These are phyloP conservation scores for Rhizophagus prolifer DNA, from an alignment of 192 early-diverging fungal species.

Conservation along the genomic window DNA sequence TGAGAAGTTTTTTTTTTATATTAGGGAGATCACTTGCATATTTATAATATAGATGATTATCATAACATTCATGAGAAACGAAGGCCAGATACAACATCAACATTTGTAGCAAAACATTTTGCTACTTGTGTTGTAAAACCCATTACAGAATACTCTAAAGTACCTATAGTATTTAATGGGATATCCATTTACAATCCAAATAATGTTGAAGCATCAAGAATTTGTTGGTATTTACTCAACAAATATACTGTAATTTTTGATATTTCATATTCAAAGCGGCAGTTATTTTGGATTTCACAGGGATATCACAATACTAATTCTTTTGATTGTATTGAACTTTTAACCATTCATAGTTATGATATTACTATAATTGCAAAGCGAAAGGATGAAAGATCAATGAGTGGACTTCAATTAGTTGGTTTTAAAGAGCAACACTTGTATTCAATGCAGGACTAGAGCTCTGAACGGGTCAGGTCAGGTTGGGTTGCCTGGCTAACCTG, in stretches of 20 bases:
- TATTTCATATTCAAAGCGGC: not conserved
- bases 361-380: not conserved
- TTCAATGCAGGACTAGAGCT: not conserved
- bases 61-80: not conserved
- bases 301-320: not conserved
- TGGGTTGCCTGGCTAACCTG: too few species aligned
- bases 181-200: conserved; percentile 2
- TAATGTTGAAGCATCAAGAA: too few species aligned
- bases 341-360: conserved; percentile 3
- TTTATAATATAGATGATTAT: not conserved
- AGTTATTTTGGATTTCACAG: not conserved
- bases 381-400: not conserved
- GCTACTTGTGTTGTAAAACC: too few species aligned
- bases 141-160: not conserved
- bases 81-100: not conserved
- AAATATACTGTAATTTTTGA: conserved; percentile 2
- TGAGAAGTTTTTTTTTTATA: not conserved
- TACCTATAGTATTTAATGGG: not conserved
- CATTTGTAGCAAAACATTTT: not conserved
- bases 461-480: too few species aligned
- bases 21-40: not conserved
- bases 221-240: not conserved
- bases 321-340: too few species aligned
- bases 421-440: not conserved
- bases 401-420: not conserved